Percentiles rank a stretch among this genome's conserved stretches.
Evolutionary conservation across 2,329 filamentous ascomycete species (phyloP).

Genomic region (Annulohypoxylon truncatum): DNA sequence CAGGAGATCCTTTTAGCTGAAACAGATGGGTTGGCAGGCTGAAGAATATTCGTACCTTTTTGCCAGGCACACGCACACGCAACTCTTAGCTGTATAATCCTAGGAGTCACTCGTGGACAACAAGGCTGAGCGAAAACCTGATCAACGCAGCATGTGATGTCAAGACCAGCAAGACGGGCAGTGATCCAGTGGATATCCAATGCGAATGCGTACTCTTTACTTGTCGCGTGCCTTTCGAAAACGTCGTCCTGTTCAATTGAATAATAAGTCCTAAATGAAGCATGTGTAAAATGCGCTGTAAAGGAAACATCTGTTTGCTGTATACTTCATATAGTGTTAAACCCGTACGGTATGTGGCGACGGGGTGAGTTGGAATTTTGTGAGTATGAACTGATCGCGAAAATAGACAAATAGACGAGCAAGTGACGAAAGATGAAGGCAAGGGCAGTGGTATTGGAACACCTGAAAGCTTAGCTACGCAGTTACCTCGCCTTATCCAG

Average conservation of each 20-base stretch:
- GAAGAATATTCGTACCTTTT: slow-evolving; percentile 30
- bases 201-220: slow-evolving; percentile 30
- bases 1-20: slow-evolving; percentile 28
- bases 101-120: slow-evolving; percentile 33
- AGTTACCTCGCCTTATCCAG: not conserved
- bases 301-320: slow-evolving; percentile 3
- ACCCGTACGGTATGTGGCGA: slow-evolving; percentile 4
- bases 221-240: slow-evolving; percentile 26
- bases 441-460: slow-evolving; percentile 2
- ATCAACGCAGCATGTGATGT: slow-evolving; percentile 32
- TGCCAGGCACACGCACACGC: slow-evolving; percentile 25
- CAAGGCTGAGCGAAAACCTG: slow-evolving; percentile 34
- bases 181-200: slow-evolving; percentile 31
- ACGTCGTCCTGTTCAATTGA: slow-evolving; percentile 6
- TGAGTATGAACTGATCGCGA: slow-evolving; percentile 4
- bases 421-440: slow-evolving; percentile 1
- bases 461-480: slow-evolving; percentile 8
- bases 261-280: slow-evolving; percentile 22
- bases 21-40: slow-evolving; percentile 26
- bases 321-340: slow-evolving; percentile 12
- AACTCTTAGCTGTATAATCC: slow-evolving; percentile 10
- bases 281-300: slow-evolving; percentile 30
- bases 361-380: not conserved
- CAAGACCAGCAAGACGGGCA: slow-evolving; percentile 2
- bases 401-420: not conserved